Conservation (phyloP, 1,284 basidiomycete species). For the Erythrobasidium hasegawianum region DNA sequence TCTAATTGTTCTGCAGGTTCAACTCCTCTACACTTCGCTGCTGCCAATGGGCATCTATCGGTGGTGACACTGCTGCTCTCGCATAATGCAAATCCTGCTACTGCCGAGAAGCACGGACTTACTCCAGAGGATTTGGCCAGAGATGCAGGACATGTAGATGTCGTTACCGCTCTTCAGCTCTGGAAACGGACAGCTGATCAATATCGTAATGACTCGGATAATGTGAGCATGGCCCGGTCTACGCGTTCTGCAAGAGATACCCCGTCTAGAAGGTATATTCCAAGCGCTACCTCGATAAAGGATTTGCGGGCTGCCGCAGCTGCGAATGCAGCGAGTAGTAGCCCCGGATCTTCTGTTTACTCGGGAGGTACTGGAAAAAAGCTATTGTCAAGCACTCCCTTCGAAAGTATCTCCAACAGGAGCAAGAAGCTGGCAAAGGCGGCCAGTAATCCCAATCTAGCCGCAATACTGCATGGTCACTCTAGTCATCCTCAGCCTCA, state of each 20-base stretch:
- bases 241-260: neutral
- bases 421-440: conserved; percentile 32
- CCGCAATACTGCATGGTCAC: conserved; percentile 3
- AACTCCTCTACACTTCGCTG: conserved; percentile 89
- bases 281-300: neutral
- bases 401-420: conserved; percentile 23
- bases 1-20: conserved; percentile 58
- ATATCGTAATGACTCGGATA: neutral
- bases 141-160: conserved; percentile 51
- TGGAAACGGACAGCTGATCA: conserved; percentile 41
- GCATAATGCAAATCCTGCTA: conserved; percentile 70
- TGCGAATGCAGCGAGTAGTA: neutral
- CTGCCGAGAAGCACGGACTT: conserved; percentile 78
- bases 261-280: neutral
- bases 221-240: neutral
- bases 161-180: conserved; percentile 49
- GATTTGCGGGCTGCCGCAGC: neutral
- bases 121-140: conserved; percentile 60
- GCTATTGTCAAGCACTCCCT: conserved; percentile 9
- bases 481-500: neutral
- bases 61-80: conserved; percentile 71
- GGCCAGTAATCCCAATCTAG: conserved; percentile 27
- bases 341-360: neutral
- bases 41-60: conserved; percentile 77
- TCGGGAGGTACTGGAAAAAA: conserved; percentile 1